A percentile compares a stretch with the other conserved stretches of the same genome.
Conservation (phyloP, 352 stramenopile species). For the Halophytophthora polymorphica region DNA sequence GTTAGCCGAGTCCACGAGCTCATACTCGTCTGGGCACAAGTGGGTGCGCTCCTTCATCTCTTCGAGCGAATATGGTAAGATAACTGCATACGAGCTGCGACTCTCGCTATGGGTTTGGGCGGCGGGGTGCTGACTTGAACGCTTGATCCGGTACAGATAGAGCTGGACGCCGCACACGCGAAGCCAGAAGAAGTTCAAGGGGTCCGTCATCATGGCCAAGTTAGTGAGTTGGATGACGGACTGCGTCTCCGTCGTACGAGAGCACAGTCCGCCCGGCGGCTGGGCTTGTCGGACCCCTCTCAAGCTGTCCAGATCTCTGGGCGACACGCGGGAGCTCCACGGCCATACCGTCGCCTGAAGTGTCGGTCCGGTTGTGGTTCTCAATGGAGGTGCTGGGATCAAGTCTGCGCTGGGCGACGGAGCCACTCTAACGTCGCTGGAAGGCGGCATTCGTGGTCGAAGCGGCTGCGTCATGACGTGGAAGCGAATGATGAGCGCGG, state of each 20-base stretch:
- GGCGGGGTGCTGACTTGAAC: not conserved
- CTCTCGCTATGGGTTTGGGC: not conserved
- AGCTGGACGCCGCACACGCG: conserved; percentile 27
- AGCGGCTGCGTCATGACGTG: not conserved
- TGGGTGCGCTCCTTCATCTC: conserved; percentile 28
- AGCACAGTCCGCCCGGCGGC: not conserved
- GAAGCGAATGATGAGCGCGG: conserved; percentile 21
- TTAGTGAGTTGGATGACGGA: conserved; percentile 42
- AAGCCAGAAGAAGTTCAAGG: conserved; percentile 35
- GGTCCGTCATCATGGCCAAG: conserved; percentile 50
- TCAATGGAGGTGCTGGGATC: not conserved
- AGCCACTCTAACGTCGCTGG: conserved; percentile 4
- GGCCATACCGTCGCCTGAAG: not conserved
- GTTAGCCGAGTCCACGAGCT: conserved; percentile 19
- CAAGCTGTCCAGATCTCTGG: not conserved
- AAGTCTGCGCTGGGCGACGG: not conserved
- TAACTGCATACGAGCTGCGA: conserved; percentile 10
- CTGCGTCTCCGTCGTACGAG: conserved; percentile 7
- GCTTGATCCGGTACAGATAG: conserved; percentile 34
- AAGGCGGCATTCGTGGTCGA: not conserved
- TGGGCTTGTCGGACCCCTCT: conserved; percentile 5
- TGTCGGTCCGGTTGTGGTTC: not conserved
- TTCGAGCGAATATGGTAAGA: conserved; percentile 27
- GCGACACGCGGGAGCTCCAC: conserved; percentile 2
- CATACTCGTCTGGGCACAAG: conserved; percentile 13